A percentile compares a stretch with the other conserved stretches of the same genome.
phyloP scores from a whole-genome alignment of 345 rosid genomes.

The Aurinia saxatilis region DNA sequence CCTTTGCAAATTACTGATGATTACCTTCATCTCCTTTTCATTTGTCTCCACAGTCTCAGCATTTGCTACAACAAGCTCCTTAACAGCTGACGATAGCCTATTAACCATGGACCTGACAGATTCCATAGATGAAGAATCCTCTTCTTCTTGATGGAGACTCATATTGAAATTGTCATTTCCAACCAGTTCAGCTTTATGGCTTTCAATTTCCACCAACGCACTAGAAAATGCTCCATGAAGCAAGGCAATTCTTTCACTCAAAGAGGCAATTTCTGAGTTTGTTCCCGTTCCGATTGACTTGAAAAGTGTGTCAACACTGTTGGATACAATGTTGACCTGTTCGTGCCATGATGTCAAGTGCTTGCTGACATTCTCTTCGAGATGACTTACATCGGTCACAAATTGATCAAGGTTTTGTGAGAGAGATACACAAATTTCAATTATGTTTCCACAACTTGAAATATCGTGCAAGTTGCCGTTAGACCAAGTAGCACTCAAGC shows the following conservation, averaged over 20 bases:
- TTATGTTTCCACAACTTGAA: conserved; percentile 33
- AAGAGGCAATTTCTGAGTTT: conserved; percentile 40
- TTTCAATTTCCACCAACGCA: conserved; percentile 61
- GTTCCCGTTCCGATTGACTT: conserved; percentile 44
- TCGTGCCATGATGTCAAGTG: conserved; percentile 48
- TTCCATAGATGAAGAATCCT: conserved; percentile 43
- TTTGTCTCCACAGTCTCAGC: conserved; percentile 42
- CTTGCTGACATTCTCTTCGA: conserved; percentile 42
- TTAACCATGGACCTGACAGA: conserved; percentile 45
- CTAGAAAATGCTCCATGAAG: conserved; percentile 66
- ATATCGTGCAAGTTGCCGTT: conserved; percentile 32
- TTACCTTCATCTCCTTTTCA: conserved; percentile 60
- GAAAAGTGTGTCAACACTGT: conserved; percentile 32
- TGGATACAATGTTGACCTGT: conserved; percentile 40
- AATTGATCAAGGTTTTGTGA: conserved; percentile 47
- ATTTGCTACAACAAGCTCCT: conserved; percentile 41
- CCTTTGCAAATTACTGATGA: conserved; percentile 63
- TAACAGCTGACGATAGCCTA: conserved; percentile 42
- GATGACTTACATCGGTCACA: conserved; percentile 31
- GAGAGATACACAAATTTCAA: conserved; percentile 39
- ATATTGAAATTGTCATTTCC: conserved; percentile 30
- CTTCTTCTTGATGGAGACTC: conserved; percentile 27
- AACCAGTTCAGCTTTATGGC: conserved; percentile 37
- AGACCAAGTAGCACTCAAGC: conserved; percentile 36
- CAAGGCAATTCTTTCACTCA: conserved; percentile 45